A percentile compares a stretch with the other conserved stretches of the same genome.
Evolutionary conservation across 352 stramenopile genomes (phyloP).

Genomic region (Phytopythium delawarense): DNA sequence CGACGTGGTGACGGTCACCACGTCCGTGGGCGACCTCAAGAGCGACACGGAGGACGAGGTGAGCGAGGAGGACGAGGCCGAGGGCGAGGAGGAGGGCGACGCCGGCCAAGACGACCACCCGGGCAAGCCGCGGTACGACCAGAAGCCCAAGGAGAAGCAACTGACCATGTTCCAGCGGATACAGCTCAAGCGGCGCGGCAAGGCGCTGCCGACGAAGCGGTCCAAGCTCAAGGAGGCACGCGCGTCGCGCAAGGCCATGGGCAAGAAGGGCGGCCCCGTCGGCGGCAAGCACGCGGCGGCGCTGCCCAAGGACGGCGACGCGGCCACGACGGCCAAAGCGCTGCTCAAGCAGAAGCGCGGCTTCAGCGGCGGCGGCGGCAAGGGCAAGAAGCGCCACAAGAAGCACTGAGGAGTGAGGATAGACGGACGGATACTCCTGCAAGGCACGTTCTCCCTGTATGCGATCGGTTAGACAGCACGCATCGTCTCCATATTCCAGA

Average conservation of each 20-base stretch:
- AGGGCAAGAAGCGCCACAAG: conserved; percentile 34
- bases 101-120: conserved; percentile 23
- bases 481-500: neutral
- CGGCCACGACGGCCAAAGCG: conserved; percentile 15
- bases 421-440: neutral
- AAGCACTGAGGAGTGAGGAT: conserved; percentile 20
- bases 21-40: conserved; percentile 68
- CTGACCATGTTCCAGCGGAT: conserved; percentile 87
- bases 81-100: conserved; percentile 21
- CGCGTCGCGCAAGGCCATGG: conserved; percentile 62
- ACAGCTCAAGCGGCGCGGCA: conserved; percentile 78
- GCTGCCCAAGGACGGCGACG: conserved; percentile 21
- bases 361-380: conserved; percentile 8
- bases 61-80: conserved; percentile 63
- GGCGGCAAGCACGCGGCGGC: conserved; percentile 17
- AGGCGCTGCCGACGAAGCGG: conserved; percentile 77
- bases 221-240: conserved; percentile 81
- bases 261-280: conserved; percentile 31
- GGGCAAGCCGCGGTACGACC: conserved; percentile 18
- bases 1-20: conserved; percentile 84
- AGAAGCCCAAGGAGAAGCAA: conserved; percentile 53
- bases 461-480: neutral
- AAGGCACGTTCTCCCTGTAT: neutral
- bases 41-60: conserved; percentile 72
- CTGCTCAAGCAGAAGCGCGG: conserved; percentile 33